Base-by-base conservation (phyloP, 208 protist genomes). In the Acanthamoeba triangularis region DNA sequence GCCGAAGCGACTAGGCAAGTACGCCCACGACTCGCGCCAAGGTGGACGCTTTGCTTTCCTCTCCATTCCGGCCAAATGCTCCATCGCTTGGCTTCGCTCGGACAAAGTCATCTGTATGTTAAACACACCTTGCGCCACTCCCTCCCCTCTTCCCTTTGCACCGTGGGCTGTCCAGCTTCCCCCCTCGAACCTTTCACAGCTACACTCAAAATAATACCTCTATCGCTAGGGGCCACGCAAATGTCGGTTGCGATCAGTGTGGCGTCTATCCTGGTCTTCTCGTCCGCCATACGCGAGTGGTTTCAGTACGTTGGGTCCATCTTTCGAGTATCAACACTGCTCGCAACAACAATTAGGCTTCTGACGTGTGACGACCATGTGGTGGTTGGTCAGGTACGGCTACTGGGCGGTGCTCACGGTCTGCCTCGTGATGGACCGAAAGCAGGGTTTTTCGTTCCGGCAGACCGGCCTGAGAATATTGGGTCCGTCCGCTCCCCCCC, bases 371-470 rank as follows among this genome's bases (percentile, higher is more conserved):
- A n/a, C n/a, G n/a, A n/a, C n/a, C n/a, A n/a, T 76, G 56, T 56
- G 44, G 1, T 1, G n/a, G 13, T 16, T 56, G 35, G 2, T 76
- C 85, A 74, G 59, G 33, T 91, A 91, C 25, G 85, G 85, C 18
- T 65, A 74, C 37, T 91, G 85, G 85, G 61, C 85, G n/a, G 35
- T 52, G 33, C 41, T 91, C 20, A 91, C 85, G 3, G 85, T 91
- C 1, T 65, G 59, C 25, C 56, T 91, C 2, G 85, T 91, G 59
- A 91, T 91, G 85, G 85, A 91, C 85, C 52, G 61, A 2, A 91
- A 91, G 85, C 85, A 91, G 61, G 85, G 85, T 1, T 72, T 91
- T 33, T 91, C 85, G 28, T 91, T 91, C 61, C 85, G 85, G 2
- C 85, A 91, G 56, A 74, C 85, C 18, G 85, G 59, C n/a, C 85